These are phyloP conservation scores for Diaporthe sp. DNA, from an alignment of 2,329 filamentous ascomycete species.

Conservation along the genomic window DNA sequence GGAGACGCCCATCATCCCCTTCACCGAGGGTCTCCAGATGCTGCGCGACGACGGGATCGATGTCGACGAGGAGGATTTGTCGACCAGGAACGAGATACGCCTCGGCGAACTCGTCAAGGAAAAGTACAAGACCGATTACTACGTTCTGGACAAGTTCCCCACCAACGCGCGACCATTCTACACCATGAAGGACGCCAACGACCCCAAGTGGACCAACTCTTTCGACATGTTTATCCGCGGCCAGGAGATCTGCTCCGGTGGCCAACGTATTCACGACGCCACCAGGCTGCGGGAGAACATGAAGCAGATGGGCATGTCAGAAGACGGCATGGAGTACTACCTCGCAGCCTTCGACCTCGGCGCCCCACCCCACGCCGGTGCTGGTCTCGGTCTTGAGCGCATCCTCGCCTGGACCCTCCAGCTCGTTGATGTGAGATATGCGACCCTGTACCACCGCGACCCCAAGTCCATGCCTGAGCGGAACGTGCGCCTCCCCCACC, in stretches of 20 bases:
- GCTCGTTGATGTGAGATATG: conserved; percentile 89
- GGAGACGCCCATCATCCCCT: conserved; percentile 83
- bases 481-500: conserved; percentile 78
- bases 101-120: conserved; percentile 87
- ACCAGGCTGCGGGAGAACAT: conserved; percentile 81
- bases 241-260: conserved; percentile 91
- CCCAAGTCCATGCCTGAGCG: conserved; percentile 85
- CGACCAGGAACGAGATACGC: conserved; percentile 87
- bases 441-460: conserved; percentile 87
- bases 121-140: conserved; percentile 90
- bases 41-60: conserved; percentile 83
- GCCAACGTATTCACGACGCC: conserved; percentile 90
- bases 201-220: conserved; percentile 83
- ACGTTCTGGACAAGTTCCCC: conserved; percentile 94
- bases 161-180: conserved; percentile 88
- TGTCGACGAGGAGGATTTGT: conserved; percentile 80
- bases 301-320: conserved; percentile 78
- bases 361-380: conserved; percentile 88
- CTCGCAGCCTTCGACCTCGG: conserved; percentile 89
- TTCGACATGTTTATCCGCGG: conserved; percentile 96
- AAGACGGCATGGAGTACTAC: conserved; percentile 90
- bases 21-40: conserved; percentile 82
- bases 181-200: conserved; percentile 82
- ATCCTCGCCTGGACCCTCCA: conserved; percentile 87
- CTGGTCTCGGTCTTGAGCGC: conserved; percentile 89